Conservation (phyloP, 148 eudicot genomes). For the Mesembryanthemum crystallinum region DNA sequence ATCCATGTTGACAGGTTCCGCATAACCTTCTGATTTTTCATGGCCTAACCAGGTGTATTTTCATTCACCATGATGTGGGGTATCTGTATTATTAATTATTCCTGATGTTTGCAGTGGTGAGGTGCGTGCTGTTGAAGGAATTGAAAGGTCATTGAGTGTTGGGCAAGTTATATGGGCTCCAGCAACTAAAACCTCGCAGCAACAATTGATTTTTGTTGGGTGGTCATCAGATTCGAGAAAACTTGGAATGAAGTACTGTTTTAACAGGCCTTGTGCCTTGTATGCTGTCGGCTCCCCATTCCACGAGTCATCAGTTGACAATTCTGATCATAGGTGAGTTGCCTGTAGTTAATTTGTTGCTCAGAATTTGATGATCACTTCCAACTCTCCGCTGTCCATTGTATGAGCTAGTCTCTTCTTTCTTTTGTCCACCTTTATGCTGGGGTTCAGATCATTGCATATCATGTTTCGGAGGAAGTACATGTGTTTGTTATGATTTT, state of each 20-base stretch:
- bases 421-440: background rate
- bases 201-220: slow-evolving; percentile 82
- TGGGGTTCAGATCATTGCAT: background rate
- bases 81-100: background rate
- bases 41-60: background rate
- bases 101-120: slow-evolving; percentile 62
- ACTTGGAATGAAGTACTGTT: slow-evolving; percentile 81
- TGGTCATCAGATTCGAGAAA: slow-evolving; percentile 70
- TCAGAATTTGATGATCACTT: background rate
- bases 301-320: slow-evolving; percentile 29
- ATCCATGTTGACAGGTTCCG: slow-evolving; percentile 59
- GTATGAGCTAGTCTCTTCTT: background rate
- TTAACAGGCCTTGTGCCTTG: slow-evolving; percentile 77
- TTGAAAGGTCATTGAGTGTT: slow-evolving; percentile 60
- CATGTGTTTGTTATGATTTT: background rate
- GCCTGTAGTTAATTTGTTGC: slow-evolving; percentile 3
- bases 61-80: background rate
- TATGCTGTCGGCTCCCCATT: slow-evolving; percentile 63
- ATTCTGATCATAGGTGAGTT: slow-evolving; percentile 32
- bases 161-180: slow-evolving; percentile 98
- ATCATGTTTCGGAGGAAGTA: background rate
- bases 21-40: slow-evolving; percentile 14
- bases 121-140: slow-evolving; percentile 60
- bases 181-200: slow-evolving; percentile 34
- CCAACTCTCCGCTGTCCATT: slow-evolving; percentile 5